Evolutionary conservation across 495 filamentous ascomycete genomes (phyloP), one percentile per base, ranked within the genome.

Genomic region (Lentithecium fluviatile): DNA sequence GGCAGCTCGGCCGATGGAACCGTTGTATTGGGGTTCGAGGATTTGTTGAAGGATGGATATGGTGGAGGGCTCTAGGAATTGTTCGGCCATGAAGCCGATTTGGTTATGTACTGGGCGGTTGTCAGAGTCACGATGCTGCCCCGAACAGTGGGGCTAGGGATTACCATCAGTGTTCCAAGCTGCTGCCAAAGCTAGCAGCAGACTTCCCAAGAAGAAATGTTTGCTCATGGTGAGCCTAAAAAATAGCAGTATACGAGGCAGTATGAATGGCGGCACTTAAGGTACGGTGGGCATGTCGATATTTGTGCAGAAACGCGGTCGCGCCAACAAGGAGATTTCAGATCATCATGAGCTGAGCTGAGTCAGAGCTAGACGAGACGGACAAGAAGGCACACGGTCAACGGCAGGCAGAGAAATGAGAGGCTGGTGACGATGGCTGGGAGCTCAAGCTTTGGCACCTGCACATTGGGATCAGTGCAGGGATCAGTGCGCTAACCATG

Each of bases 1-100:
- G 10, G 62, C 70, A 0, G 70, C 55, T 24, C 49, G 55, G 11
- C 71, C 71, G 15, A 73, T 71, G 11, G 70, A 70, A 11, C 70
- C 68, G 21, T 67, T 63, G 53, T 71, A 70, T 32, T 68, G 46
- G 29, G 71, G 70, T 53, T 70, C 71, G 29, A 73, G 70, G 24
- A 73, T 65, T n/a, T 70, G 46, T 51, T 54, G 43, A 32, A 73
- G 52, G 24, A 70, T 48, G 50, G 45, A 55, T 47, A 54, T 62
- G 10, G 71, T 67, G 38, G 56, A 60, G 34, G 64, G 59, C 17
- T 53, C 60, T 21, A 73, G 69, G 60, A 71, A 70, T 12, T 55
- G 66, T 43, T 73, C 71, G 21, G 71, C 70, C 58, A 70, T 66
- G 49, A 68, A 73, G 20, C 67, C 71, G 21, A 73, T 71, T 52